Conservation (phyloP, 805 yeast species). For the Kodamaea nitidulidarum region DNA sequence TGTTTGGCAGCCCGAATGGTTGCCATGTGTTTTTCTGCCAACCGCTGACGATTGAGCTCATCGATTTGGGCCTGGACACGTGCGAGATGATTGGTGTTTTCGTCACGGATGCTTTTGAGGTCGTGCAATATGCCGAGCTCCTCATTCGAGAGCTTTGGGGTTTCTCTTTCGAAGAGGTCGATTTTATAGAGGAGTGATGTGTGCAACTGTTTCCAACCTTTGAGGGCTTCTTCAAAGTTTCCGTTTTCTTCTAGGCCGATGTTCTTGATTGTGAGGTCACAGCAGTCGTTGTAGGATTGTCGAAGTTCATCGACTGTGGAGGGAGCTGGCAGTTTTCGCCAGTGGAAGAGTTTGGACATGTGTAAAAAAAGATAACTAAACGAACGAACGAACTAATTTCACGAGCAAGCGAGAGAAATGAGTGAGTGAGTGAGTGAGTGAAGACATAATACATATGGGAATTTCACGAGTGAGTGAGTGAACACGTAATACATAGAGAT, state of each 20-base stretch:
- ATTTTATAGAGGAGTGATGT: slow-evolving; percentile 54
- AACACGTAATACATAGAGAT: too few species aligned
- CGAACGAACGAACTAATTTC: too few species aligned
- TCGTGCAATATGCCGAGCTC: slow-evolving; percentile 27
- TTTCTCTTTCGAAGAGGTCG: slow-evolving; percentile 47
- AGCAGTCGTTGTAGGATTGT: slow-evolving; percentile 58
- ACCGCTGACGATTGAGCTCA: slow-evolving; percentile 27
- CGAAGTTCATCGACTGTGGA: slow-evolving; percentile 48
- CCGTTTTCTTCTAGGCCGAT: slow-evolving; percentile 54
- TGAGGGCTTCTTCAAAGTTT: slow-evolving; percentile 51
- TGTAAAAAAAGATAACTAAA: too few species aligned
- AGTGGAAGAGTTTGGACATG: slow-evolving; percentile 9
- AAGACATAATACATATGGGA: too few species aligned
- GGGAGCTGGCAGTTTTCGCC: slow-evolving; percentile 56
- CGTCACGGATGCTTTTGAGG: slow-evolving; percentile 36
- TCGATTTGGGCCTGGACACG: slow-evolving; percentile 39
- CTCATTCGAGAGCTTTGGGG: slow-evolving; percentile 23
- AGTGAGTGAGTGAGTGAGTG: too few species aligned
- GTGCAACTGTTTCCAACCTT: slow-evolving; percentile 73
- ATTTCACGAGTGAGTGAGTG: too few species aligned
- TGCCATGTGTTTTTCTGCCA: slow-evolving; percentile 13
- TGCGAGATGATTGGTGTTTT: slow-evolving; percentile 40
- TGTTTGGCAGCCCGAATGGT: slow-evolving; percentile 10
- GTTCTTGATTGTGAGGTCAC: slow-evolving; percentile 55
- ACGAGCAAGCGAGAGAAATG: too few species aligned